Base-by-base conservation (phyloP, 2,329 filamentous ascomycete genomes). In the Trichoderma polysporum region DNA sequence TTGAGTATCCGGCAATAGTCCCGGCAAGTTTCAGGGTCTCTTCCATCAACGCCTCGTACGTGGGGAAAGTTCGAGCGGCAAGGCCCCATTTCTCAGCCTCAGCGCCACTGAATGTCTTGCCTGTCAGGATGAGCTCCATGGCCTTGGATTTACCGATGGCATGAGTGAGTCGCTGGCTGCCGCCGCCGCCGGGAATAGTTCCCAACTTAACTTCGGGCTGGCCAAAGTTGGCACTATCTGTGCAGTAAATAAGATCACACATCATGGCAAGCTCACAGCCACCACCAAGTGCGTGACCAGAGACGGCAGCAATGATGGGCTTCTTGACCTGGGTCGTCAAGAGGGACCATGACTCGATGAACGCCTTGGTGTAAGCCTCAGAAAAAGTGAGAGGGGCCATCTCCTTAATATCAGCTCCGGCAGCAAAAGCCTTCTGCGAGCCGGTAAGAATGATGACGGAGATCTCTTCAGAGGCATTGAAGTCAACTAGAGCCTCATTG, bases 361-460 rank as follows among this genome's bases (percentile, higher is more conserved):
- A 99, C 76, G 96, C 92, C 72, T 84, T 88, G 56, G 88, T 91
- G 82, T 97, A 98, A 45, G 95, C 94, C 71, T 90, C 84, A 70
- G 91, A 87, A 81, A 99, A 99, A 65, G 90, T 94, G 45, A 97
- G 88, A 68, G 93, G 90, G 33, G 93, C 91, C 95, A 99, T 99
- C 81, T 99, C 95, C 81, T 98, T 98, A 83, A 99, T 99, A 80
- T 99, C 95, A 69, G 95, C 95, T 60, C 95, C 95, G 52, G 95
- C 94, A 33, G 94, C 94, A 76, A 97, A 99, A 49, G 94, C 94
- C 79, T 90, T 93, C 71, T 93, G 85, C 53, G 91, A 96, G 65
- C 95, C 95, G 1, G 95, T 97, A 67, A 99, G 84, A 68, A 99
- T 80, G 73, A 97, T 92, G 72, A 90, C 90, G 10, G 88, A 87